These are phyloP conservation scores for Pichia membranifaciens DNA, from an alignment of 805 yeast species.

Conservation along the genomic window DNA sequence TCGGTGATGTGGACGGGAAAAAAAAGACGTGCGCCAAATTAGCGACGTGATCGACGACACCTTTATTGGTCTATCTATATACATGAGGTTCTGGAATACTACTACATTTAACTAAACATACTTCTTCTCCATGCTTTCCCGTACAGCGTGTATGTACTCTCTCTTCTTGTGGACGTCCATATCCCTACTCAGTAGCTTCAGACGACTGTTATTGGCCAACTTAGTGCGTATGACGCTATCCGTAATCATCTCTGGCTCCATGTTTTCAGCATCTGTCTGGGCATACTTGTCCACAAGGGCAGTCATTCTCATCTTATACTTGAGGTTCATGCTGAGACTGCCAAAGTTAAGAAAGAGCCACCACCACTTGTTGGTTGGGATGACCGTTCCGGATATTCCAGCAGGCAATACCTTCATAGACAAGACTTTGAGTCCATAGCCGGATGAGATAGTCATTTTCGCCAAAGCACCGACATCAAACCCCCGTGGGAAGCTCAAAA, in stretches of 20 bases:
- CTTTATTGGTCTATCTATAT: too few species aligned
- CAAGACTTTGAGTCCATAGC: slow-evolving; percentile 29
- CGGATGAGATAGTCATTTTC: slow-evolving; percentile 7
- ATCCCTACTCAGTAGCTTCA: slow-evolving; percentile 42
- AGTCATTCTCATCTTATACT: slow-evolving; percentile 22
- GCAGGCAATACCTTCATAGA: slow-evolving; percentile 34
- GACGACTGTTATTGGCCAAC: slow-evolving; percentile 41
- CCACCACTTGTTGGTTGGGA: slow-evolving; percentile 19
- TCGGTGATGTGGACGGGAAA: too few species aligned
- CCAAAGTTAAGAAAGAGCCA: slow-evolving; percentile 15
- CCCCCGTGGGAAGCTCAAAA: slow-evolving; percentile 48
- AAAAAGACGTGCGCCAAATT: too few species aligned
- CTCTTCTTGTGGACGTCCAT: slow-evolving; percentile 39
- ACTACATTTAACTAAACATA: slow-evolving; percentile 1
- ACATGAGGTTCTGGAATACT: too few species aligned
- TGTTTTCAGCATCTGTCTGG: not conserved
- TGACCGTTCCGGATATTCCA: slow-evolving; percentile 31
- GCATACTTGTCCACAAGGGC: slow-evolving; percentile 11
- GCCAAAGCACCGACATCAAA: slow-evolving; percentile 17
- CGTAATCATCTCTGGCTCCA: slow-evolving; percentile 1
- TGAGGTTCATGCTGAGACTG: slow-evolving; percentile 13
- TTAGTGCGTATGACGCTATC: slow-evolving; percentile 19
- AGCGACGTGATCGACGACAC: too few species aligned
- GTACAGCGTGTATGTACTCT: slow-evolving; percentile 30
- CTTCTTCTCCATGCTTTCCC: slow-evolving; percentile 9